Conservation (phyloP, 139 green algal genomes). For the Trebouxia sp. region DNA sequence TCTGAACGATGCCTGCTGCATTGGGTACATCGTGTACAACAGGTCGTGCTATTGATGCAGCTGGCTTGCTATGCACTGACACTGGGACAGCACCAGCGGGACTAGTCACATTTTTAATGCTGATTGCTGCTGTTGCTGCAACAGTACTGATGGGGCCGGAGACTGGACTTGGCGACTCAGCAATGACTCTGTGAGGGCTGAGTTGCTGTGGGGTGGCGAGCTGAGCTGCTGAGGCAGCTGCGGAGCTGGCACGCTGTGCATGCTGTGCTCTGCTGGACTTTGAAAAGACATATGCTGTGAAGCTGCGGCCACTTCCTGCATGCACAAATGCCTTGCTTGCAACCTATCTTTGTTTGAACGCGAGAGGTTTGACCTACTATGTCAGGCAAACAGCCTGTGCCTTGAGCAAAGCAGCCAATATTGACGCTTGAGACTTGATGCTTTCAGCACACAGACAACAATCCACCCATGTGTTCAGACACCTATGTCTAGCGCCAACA, state of each 20-base stretch:
- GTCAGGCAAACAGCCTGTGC: background rate
- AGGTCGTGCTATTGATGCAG: too few species aligned
- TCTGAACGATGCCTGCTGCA: too few species aligned
- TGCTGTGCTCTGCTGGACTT: background rate
- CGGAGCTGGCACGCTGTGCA: background rate
- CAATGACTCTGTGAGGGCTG: background rate
- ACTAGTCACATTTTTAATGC: too few species aligned
- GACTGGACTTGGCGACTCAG: constrained; percentile 9
- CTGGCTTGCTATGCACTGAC: too few species aligned
- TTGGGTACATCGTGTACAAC: too few species aligned
- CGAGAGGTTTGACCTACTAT: background rate
- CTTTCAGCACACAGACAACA: background rate
- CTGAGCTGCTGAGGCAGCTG: constrained; percentile 16
- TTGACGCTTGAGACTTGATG: background rate
- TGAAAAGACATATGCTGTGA: constrained; percentile 84
- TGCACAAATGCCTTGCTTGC: background rate
- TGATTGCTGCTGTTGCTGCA: background rate
- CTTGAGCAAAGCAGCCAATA: background rate
- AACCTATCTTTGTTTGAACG: background rate
- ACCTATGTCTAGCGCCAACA: background rate
- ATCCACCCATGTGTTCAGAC: background rate
- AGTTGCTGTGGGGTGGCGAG: background rate
- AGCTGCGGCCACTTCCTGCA: constrained; percentile 77
- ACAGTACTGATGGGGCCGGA: background rate
- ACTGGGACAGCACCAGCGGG: too few species aligned